A percentile compares a stretch with the other conserved stretches of the same genome.
phyloP scores from a whole-genome alignment of 345 rosid species.

The Pseudoturritis turrita region DNA sequence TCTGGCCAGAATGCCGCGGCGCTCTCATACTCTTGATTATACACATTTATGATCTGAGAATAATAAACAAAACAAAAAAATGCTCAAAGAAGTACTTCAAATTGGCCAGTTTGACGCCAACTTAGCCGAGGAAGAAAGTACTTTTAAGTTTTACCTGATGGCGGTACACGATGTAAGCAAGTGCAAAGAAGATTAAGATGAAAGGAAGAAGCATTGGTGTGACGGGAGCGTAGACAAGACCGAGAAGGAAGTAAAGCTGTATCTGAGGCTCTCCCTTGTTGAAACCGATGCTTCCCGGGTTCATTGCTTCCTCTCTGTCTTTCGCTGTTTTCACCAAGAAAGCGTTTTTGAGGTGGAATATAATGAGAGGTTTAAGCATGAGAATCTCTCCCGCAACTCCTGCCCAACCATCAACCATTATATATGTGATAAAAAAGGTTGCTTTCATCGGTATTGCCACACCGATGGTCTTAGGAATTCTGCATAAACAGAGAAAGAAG shows the following conservation, averaged over 20 bases:
- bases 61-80: not conserved
- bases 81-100: no score
- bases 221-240: constrained; percentile 84
- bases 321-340: constrained; percentile 94
- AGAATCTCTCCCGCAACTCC: constrained; percentile 89
- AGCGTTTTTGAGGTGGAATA: constrained; percentile 81
- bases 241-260: constrained; percentile 85
- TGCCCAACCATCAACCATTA: constrained; percentile 99
- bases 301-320: constrained; percentile 91
- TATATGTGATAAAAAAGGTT: constrained; percentile 91
- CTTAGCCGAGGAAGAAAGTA: not conserved
- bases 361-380: constrained; percentile 73
- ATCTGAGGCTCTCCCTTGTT: constrained; percentile 88
- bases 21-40: constrained; percentile 87
- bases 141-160: constrained; percentile 62
- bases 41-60: constrained; percentile 78
- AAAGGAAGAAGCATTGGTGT: constrained; percentile 86
- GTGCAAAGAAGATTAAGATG: constrained; percentile 69
- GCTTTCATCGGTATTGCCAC: constrained; percentile 87
- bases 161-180: constrained; percentile 77
- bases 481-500: constrained; percentile 22
- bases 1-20: constrained; percentile 96
- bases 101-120: not conserved
- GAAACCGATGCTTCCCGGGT: constrained; percentile 89
- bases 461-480: constrained; percentile 80